Percentiles rank a stretch among this genome's conserved stretches.
Evolutionary conservation across 768 basidiomycete genomes (phyloP).

Genomic region (Galerina marginata): DNA sequence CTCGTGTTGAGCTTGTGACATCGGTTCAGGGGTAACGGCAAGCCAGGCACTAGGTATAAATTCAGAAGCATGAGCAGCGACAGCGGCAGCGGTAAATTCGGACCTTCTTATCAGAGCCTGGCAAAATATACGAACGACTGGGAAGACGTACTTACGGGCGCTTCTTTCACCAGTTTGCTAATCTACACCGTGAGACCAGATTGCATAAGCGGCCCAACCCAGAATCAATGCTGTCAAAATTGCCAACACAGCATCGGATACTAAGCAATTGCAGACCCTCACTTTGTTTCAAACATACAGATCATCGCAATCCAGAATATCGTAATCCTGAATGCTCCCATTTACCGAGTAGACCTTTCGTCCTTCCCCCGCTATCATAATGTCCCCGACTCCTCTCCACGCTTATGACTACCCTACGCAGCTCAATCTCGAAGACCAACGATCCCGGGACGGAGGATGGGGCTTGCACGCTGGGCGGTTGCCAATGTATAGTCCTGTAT

Average conservation of each 20-base stretch:
- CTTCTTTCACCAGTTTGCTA: no score
- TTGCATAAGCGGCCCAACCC: no score
- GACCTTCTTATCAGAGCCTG: neutral
- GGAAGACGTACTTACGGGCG: no score
- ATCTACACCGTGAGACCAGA: no score
- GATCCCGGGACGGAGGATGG: slow-evolving; percentile 31
- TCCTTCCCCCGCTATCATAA: slow-evolving; percentile 16
- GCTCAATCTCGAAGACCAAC: slow-evolving; percentile 27
- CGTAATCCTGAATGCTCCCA: slow-evolving; percentile 25
- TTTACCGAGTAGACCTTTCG: slow-evolving; percentile 19
- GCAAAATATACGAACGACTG: no score
- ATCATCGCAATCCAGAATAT: neutral
- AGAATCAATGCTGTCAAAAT: neutral
- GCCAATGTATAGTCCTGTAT: slow-evolving; percentile 35
- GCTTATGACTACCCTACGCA: slow-evolving; percentile 31
- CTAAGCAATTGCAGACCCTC: neutral
- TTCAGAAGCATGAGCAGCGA: neutral
- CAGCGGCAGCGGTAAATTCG: neutral
- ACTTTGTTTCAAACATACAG: neutral
- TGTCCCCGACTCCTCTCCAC: slow-evolving; percentile 30
- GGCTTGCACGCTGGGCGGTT: slow-evolving; percentile 34
- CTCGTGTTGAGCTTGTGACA: no score
- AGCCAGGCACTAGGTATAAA: slow-evolving; percentile 2
- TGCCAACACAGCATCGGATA: slow-evolving; percentile 12
- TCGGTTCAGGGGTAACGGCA: neutral